Evolutionary conservation across 345 rosid genomes (phyloP).

Genomic region (Rubroshorea leprosula): DNA sequence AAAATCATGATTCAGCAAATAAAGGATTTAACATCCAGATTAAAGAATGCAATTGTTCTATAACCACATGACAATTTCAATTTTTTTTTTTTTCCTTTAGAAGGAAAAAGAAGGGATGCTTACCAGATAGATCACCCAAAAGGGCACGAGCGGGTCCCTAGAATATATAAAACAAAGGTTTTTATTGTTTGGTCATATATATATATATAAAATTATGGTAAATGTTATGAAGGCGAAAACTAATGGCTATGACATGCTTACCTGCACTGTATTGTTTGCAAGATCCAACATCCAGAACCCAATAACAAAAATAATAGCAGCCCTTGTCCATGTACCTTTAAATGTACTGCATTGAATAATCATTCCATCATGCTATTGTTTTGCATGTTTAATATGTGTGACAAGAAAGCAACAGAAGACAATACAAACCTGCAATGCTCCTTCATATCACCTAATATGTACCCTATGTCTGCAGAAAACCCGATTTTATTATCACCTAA

Average conservation of each 20-base stretch:
- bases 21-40: constrained; percentile 2
- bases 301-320: constrained; percentile 76
- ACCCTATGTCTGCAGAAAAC: constrained; percentile 98
- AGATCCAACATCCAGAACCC: constrained; percentile 99
- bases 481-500: constrained; percentile 94
- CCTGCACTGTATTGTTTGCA: constrained; percentile 97
- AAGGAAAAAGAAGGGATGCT: constrained; percentile 7
- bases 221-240: neutral
- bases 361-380: neutral
- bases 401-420: constrained; percentile 17
- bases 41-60: neutral
- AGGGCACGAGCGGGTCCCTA: constrained; percentile 99
- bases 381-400: neutral
- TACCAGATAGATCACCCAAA: constrained; percentile 87
- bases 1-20: neutral
- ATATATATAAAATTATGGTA: neutral
- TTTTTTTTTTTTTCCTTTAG: neutral
- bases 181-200: constrained; percentile 11
- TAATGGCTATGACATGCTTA: constrained; percentile 19
- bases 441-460: constrained; percentile 71
- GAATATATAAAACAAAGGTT: constrained; percentile 13
- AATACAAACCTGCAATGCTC: constrained; percentile 84
- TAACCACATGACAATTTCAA: constrained; percentile 2
- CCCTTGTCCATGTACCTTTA: constrained; percentile 82
- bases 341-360: constrained; percentile 54